Evolutionary conservation across 2,329 filamentous ascomycete species (phyloP), one percentile per base, ranked within the genome.

Genomic region (Tolypocladium pustulatum): DNA sequence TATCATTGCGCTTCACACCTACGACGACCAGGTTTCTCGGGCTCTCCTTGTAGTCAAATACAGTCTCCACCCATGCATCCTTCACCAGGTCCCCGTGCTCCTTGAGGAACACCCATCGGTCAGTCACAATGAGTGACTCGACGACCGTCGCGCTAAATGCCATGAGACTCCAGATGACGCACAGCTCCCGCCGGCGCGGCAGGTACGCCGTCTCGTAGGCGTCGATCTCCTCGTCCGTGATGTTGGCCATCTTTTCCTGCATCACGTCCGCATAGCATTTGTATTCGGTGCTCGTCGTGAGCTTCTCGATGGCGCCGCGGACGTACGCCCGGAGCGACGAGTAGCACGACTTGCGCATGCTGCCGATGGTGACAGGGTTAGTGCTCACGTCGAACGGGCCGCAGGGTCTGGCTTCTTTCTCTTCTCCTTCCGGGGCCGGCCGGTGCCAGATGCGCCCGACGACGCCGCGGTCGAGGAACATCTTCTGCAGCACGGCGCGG

Each of bases 1-100:
- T 57, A 46, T 60, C 60, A 25, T 65, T 78, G 66, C 81, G 84
- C 76, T 96, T 97, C 55, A 97, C 81, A 0, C 93, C 94, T 36
- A 97, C 92, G 4, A 99, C 89, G 2, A 96, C 93, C 67, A 97
- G 72, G 73, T 99, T 97, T 62, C 94, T 80, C 54, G 94, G 94
- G 70, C 91, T 96, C 69, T 88, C 75, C 41, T 75, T 77, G 72
- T 96, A 97, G 64, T 96, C 91, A 75, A 97, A 97, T 5, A 97
- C 91, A 0, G 89, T 81, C 76, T 97, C 91, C 6, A 96, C 92
- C 94, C 94, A 99, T 60, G 86, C 88, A 63, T 88, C 81, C 63
- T 82, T 76, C 52, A 91, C 86, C 8, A 87, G 75, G 49, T 87
- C 82, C 55, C 75, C 67, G 65, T 96, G 89, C 75, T 99, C 93